Conservation (phyloP, 2,329 filamentous ascomycete genomes). For the Pestalotiopsis fici region DNA sequence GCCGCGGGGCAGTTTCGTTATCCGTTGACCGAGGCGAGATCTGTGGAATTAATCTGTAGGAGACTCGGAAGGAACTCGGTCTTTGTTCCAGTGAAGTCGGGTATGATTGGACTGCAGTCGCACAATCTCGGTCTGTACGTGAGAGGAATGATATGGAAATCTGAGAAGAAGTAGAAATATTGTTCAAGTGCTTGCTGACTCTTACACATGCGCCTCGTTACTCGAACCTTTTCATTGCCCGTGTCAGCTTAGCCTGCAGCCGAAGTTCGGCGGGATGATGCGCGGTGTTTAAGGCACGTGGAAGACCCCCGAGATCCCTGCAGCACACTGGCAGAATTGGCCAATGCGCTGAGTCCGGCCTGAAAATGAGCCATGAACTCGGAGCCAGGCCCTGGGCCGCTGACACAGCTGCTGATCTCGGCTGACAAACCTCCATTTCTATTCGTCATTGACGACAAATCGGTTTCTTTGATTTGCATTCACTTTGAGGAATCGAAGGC, state of each 20-base stretch:
- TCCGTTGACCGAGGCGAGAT: neutral
- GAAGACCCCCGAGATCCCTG: neutral
- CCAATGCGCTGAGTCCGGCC: neutral
- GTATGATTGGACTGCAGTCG: neutral
- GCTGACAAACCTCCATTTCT: slow-evolving; percentile 5
- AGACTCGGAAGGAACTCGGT: neutral
- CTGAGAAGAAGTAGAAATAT: neutral
- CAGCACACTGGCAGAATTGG: neutral
- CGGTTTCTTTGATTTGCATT: neutral
- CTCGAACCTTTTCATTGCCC: neutral
- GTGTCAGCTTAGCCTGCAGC: neutral
- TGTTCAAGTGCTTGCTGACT: neutral
- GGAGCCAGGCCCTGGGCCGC: neutral
- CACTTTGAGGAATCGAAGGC: neutral
- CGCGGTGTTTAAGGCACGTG: neutral
- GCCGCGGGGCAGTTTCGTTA: slow-evolving; percentile 4
- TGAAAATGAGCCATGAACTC: neutral
- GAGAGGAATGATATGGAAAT: neutral
- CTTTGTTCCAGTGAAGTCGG: neutral
- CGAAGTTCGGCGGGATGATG: slow-evolving; percentile 5
- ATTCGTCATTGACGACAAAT: slow-evolving; percentile 6
- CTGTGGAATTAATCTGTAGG: neutral
- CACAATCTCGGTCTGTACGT: neutral
- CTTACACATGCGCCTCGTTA: neutral
- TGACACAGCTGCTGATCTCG: slow-evolving; percentile 8